Evolutionary conservation across 306 rosid genomes (phyloP), one percentile per base, ranked within the genome.

Genomic region (Glycyrrhiza uralensis): DNA sequence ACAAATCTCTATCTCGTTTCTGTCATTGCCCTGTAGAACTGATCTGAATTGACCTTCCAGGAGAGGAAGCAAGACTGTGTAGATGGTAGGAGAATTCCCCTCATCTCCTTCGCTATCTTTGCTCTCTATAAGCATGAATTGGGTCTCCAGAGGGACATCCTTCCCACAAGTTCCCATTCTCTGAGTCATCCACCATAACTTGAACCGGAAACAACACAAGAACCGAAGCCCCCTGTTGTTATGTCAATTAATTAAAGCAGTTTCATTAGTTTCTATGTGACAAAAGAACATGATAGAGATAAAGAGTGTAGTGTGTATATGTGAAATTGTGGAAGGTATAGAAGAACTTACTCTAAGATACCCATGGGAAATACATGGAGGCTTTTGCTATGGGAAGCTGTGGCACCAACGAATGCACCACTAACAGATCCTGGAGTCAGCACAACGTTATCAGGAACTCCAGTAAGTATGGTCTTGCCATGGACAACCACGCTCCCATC

Each of bases 171-270:
- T 85, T 67, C 99, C 99, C 96, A 89, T 91, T 66, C 96, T 91
- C 44, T 95, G 99, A n/a, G 99, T 91, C 99, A 94, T 94, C 99
- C 99, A 94, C 99, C 99, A 94, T 67, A 94, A 79, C 86, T 91
- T 91, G 88, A 94, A 94, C 38, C 99, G 95, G 74, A 94, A 94
- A 51, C 89, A 88, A 77, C 97, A 89, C 88, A 91, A 54, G 86
- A 94, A 94, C 14, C 96, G 87, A 0, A 76, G 84, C 26, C 82
- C 99, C 85, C 99, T 94, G 70, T 36, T 39, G 32, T 17, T 44
- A 7, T 23, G 17, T 6, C 1, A 46, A 17, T n/a, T 56, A 55
- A 69, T 26, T 66, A 42, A 2, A 18, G 11, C 1, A n/a, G 3
- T 7, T 52, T 35, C 12, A 66, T 12, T 11, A 69, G 7, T 71